Percentiles rank a stretch among this genome's conserved stretches.
phyloP scores from a whole-genome alignment of 2,329 filamentous ascomycete genomes.

The Pseudogymnoascus destructans region DNA sequence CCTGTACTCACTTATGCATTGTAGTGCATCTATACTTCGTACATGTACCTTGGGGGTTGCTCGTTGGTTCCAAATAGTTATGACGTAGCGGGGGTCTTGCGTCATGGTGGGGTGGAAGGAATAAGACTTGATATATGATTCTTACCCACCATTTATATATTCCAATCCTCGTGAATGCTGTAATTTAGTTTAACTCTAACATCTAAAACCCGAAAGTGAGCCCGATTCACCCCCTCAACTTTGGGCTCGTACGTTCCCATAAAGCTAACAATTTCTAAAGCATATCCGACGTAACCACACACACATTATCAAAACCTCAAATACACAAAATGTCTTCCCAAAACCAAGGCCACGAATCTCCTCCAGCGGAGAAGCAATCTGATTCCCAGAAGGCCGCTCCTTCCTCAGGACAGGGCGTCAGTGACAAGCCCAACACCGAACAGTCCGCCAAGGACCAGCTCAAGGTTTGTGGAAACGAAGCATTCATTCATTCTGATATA shows the following conservation, averaged over 20 bases:
- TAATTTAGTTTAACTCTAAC: not conserved
- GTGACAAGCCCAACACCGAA: slow-evolving; percentile 39
- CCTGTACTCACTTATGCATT: not conserved
- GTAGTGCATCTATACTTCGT: not conserved
- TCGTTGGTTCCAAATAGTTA: not conserved
- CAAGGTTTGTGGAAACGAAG: slow-evolving; percentile 29
- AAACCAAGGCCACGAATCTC: slow-evolving; percentile 66
- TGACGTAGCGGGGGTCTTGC: slow-evolving; percentile 7
- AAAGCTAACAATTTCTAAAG: not conserved
- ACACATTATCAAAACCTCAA: not conserved
- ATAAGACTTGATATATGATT: not conserved
- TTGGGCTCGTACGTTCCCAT: not conserved
- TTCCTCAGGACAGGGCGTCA: slow-evolving; percentile 43
- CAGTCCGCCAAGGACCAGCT: slow-evolving; percentile 37
- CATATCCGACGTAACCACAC: slow-evolving; percentile 3
- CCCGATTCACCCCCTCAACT: not conserved
- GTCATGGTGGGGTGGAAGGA: slow-evolving; percentile 3
- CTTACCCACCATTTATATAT: not conserved
- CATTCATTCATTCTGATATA: not conserved
- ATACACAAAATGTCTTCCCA: slow-evolving; percentile 26
- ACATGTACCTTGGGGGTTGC: slow-evolving; percentile 3
- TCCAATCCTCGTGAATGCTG: not conserved
- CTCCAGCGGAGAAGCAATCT: slow-evolving; percentile 54
- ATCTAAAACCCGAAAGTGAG: not conserved
- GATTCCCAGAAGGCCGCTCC: slow-evolving; percentile 43